A percentile compares a stretch with the other conserved stretches of the same genome.
These are phyloP conservation scores for Didymella arachidicola DNA, from an alignment of 2,329 filamentous ascomycete genomes.

Conservation along the genomic window DNA sequence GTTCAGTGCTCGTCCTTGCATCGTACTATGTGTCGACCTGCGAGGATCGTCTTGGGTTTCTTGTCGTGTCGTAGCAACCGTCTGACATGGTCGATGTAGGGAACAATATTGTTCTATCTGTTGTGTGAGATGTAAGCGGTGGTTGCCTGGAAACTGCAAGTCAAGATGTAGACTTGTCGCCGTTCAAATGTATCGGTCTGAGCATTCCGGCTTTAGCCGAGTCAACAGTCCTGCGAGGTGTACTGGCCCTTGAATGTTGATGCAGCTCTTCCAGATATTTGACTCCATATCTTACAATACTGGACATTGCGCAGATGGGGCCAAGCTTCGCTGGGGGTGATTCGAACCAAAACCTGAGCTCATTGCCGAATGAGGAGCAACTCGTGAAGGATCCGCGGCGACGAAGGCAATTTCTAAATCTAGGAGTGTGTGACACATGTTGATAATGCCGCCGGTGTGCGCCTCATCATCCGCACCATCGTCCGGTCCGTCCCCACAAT, in stretches of 20 bases:
- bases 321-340: too few relatives aligned
- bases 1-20: too few relatives aligned
- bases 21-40: too few relatives aligned
- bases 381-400: too few relatives aligned
- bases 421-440: not conserved
- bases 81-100: too few relatives aligned
- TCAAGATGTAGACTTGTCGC: not conserved
- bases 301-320: not conserved
- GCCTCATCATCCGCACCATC: slow-evolving; percentile 4
- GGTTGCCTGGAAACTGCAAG: not conserved
- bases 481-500: slow-evolving; percentile 13
- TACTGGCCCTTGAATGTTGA: not conserved
- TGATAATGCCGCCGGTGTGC: slow-evolving; percentile 3
- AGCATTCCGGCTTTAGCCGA: not conserved
- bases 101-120: too few relatives aligned
- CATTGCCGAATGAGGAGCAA: too few relatives aligned
- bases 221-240: not conserved
- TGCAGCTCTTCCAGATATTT: not conserved
- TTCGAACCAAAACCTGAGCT: too few relatives aligned
- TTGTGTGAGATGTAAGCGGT: too few relatives aligned
- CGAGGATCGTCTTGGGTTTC: too few relatives aligned
- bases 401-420: too few relatives aligned
- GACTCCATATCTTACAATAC: not conserved
- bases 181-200: not conserved
- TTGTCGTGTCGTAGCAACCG: too few relatives aligned